Evolutionary conservation across 2,329 filamentous ascomycete species (phyloP), one percentile per base, ranked within the genome.

Genomic region (Beauveria pseudobassiana): DNA sequence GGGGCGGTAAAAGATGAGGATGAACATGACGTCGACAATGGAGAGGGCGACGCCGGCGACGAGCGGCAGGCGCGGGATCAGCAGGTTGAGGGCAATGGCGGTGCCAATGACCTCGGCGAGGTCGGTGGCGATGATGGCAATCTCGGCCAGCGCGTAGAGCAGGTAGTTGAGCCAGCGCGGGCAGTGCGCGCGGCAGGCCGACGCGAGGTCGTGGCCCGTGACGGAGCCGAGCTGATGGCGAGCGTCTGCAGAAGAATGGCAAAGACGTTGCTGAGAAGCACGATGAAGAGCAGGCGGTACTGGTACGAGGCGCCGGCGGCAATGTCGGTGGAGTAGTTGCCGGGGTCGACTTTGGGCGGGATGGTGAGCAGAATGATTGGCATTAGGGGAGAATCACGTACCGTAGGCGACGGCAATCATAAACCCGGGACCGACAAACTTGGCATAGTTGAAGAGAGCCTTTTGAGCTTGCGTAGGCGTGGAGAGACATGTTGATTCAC

Each of bases 21-120:
- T 87, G 42, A 87, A 72, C 71, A 90, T 82, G 40, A 89, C 87
- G 69, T 90, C 87, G 8, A 85, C 67, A 56, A 90, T 88, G 0
- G 86, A 88, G 42, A 90, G 77, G 20, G 86, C 87, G 65, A 87
- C 89, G 18, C 87, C 87, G 1, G 83, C 87, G 0, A 89, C 85
- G 9, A 90, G 75, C 0, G 87, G 87, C 5, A 90, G 76, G 62
- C 83, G 76, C 1, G 83, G 83, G 24, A 86, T 79, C 38, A 90
- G 77, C 16, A 90, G 75, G 65, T 89, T 89, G 54, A 90, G 74
- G 1, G 84, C 87, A 64, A 90, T 89, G 14, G 87, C 87, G 20
- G 85, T 88, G 56, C 87, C 87, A 65, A 90, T 89, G 22, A 89
- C 87, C 66, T 89, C 87, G 62, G 87, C 87, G 65, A 90, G 84